Base-by-base conservation (phyloP, 192 early-diverging fungal genomes). In the Entomortierella chlamydospora region DNA sequence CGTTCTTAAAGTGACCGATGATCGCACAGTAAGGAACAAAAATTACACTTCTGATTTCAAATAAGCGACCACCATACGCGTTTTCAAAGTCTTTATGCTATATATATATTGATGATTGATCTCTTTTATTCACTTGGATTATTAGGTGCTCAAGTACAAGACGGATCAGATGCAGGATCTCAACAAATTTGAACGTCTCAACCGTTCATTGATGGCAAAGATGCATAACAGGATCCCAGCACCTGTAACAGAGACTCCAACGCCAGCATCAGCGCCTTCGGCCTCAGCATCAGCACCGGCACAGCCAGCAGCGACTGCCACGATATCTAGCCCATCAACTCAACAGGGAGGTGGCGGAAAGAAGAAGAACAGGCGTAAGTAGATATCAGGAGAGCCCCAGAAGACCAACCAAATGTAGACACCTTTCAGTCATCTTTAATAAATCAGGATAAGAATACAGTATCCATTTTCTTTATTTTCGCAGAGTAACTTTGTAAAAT, bases 1-100 rank as follows among this genome's bases (percentile, higher is more conserved):
- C 5, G 85, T 93, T 23, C 83, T 94, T 56, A 93, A 92, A 78
- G 91, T 93, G 25, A 93, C 91, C 8, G 89, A 94, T 62, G 91
- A 92, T 57, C 83, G 83, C 51, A 87, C 73, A 61, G 93, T 92
- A 87, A 83, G 84, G 11, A 51, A 13, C 12, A 17, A 47, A 47
- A 47, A 39, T 45, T n/a, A 8, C 41, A 55, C 31, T 41, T 11
- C 43, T 25, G 30, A 23, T 17, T 52, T 20, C 9, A n/a, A 62
- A 2, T n/a, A n/a, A n/a, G n/a, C n/a, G n/a, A n/a, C n/a, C n/a
- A n/a, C n/a, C n/a, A n/a, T n/a, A n/a, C n/a, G n/a, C n/a, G n/a
- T n/a, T n/a, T n/a, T n/a, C n/a, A n/a, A n/a, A n/a, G n/a, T n/a
- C n/a, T n/a, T n/a, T n/a, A n/a, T n/a, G n/a, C n/a, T n/a, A n/a